These are phyloP conservation scores for Brassica hybrid DNA, from an alignment of 441 rosid genomes.

Conservation along the genomic window DNA sequence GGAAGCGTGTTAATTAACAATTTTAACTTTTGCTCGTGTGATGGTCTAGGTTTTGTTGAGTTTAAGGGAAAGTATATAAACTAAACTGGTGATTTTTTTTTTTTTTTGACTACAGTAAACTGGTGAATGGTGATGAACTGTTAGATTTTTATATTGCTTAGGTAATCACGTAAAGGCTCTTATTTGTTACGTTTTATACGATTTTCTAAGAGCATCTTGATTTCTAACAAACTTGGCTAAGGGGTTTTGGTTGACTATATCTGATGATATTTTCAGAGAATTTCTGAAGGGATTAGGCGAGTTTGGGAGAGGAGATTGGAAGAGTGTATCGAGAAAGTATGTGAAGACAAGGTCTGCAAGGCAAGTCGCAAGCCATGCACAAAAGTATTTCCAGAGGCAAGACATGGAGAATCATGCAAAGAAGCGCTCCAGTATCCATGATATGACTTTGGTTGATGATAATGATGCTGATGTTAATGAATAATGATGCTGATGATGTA, in stretches of 20 bases:
- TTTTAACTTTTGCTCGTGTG: neutral
- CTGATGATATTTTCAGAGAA: neutral
- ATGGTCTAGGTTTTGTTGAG: neutral
- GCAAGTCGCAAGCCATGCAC: constrained; percentile 37
- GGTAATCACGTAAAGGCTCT: neutral
- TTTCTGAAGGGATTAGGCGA: constrained; percentile 10
- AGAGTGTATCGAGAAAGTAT: constrained; percentile 8
- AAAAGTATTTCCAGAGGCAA: constrained; percentile 16
- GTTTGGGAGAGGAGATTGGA: constrained; percentile 28
- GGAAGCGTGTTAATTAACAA: neutral
- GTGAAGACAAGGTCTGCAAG: constrained; percentile 15
- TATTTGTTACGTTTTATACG: neutral
- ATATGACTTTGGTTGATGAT: neutral
- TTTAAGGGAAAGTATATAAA: neutral
- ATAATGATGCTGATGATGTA: neutral
- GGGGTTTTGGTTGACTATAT: neutral
- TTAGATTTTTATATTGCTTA: too few species aligned
- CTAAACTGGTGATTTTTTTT: too few species aligned
- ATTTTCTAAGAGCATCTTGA: neutral
- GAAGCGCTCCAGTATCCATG: constrained; percentile 29
- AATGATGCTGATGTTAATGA: neutral
- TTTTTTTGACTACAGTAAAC: too few species aligned
- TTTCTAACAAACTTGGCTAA: neutral
- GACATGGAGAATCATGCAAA: neutral
- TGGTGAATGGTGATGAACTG: too few species aligned